A percentile compares a stretch with the other conserved stretches of the same genome.
These are phyloP conservation scores for Cornus suecica DNA, from an alignment of 148 eudicot species.

Conservation along the genomic window DNA sequence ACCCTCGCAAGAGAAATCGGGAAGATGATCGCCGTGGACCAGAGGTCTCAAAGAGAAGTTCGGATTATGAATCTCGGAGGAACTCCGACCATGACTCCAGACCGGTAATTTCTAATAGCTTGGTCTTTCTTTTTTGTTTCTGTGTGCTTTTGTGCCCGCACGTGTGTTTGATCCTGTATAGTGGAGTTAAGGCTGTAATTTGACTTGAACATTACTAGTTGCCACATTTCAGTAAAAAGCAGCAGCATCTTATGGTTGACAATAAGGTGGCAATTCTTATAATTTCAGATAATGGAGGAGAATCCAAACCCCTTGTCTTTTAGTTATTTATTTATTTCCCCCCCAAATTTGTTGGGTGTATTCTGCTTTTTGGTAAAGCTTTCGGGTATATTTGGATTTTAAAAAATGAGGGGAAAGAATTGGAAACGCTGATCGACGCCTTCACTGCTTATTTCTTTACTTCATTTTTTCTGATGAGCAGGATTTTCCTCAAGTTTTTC, in stretches of 20 bases:
- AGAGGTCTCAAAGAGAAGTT: slow-evolving; percentile 63
- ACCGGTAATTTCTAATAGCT: slow-evolving; percentile 48
- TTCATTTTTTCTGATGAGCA: not conserved
- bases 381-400: not conserved
- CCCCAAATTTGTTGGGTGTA: not conserved
- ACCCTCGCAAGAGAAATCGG: slow-evolving; percentile 67
- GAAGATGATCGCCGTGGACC: slow-evolving; percentile 79
- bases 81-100: slow-evolving; percentile 74
- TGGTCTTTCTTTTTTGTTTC: not conserved
- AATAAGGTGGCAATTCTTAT: not conserved
- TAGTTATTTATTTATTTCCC: too few relatives aligned
- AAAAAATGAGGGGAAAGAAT: not conserved
- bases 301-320: not conserved
- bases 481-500: not conserved
- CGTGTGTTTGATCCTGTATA: too few relatives aligned
- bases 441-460: not conserved
- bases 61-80: slow-evolving; percentile 64
- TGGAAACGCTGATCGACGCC: not conserved
- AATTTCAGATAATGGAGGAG: not conserved
- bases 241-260: not conserved
- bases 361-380: too few relatives aligned
- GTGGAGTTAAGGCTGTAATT: not conserved
- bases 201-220: not conserved
- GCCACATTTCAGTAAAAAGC: not conserved
- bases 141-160: not conserved